A percentile compares a stretch with the other conserved stretches of the same genome.
Conservation (phyloP, 2,329 filamentous ascomycete species). For the Stagonosporopsis vannaccii region DNA sequence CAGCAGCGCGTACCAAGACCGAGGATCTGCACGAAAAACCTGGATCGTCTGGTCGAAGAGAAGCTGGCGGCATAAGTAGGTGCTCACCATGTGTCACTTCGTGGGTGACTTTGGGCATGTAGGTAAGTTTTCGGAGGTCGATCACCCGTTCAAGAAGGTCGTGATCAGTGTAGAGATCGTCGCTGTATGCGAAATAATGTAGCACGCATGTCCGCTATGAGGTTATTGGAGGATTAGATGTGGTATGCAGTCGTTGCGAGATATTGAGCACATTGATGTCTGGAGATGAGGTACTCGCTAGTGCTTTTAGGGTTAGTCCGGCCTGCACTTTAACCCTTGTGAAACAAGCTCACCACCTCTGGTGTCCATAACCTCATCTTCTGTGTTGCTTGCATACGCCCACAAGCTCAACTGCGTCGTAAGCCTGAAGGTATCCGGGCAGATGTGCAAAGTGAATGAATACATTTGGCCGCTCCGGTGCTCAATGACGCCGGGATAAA, state of each 20-base stretch:
- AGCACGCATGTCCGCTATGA: not conserved
- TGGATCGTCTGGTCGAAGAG: not conserved
- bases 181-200: not conserved
- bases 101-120: not conserved
- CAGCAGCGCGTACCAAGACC: not conserved
- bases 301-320: not conserved
- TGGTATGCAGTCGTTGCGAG: slow-evolving; percentile 5
- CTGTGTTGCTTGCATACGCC: not conserved
- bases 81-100: slow-evolving; percentile 14
- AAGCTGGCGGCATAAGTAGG: not conserved
- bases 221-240: not conserved
- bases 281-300: not conserved
- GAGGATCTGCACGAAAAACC: not conserved
- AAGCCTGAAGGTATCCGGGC: not conserved
- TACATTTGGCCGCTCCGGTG: not conserved
- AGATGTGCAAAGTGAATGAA: not conserved
- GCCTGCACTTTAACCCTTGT: not conserved
- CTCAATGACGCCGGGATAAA: not conserved
- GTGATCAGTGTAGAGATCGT: slow-evolving; percentile 2
- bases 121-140: not conserved
- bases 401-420: not conserved
- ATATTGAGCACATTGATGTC: slow-evolving; percentile 32
- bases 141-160: slow-evolving; percentile 4
- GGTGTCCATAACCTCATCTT: not conserved
- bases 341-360: slow-evolving; percentile 2